Base-by-base conservation (phyloP, 352 stramenopile species). In the Pythium utonaiense region DNA sequence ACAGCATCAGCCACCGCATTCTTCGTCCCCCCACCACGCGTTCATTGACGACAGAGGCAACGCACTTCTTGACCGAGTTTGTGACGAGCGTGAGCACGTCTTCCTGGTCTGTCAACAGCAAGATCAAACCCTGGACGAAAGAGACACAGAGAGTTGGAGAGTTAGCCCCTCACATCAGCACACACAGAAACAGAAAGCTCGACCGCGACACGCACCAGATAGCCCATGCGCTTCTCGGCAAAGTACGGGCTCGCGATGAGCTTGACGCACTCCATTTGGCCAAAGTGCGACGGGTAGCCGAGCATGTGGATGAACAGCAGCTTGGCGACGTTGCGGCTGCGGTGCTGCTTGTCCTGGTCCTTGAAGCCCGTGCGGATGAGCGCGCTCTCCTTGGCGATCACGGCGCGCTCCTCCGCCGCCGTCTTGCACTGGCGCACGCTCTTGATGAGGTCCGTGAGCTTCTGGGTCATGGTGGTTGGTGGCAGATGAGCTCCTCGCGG, bases 241-340 rank as follows among this genome's bases (percentile, higher is more conserved):
- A 99, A 99, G 71, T 98, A 93, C 27, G 95, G 96, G 42, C 93
- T 98, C 13, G 98, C 97, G 64, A 99, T 99, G 33, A 99, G 84
- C 80, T 99, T 99, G 60, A 99, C 90, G 74, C 97, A 99, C 80
- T 99, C 97, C 83, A 99, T 98, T 75, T 99, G 97, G 31, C 97
- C 98, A 78, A 99, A 99, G 76, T 99, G 97, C 53, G 95, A 99
- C 50, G 97, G 96, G 74, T 99, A 99, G n/a, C 97, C 97, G 22
- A 99, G 81, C 97, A 99, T 99, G 84, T 99, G 97, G 78, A 99
- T 99, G 74, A 99, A 99, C 4, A 99, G 80, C 57, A 99, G 78
- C 72, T 99, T 99, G 44, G 97, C 96, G 44, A 99, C 97, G 74
- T 99, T 99, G 42, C 97, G 93, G 75, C 99, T 96, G 50, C 95